Base-by-base conservation (phyloP, 768 basidiomycete species). In the Leccinum rimulosum region DNA sequence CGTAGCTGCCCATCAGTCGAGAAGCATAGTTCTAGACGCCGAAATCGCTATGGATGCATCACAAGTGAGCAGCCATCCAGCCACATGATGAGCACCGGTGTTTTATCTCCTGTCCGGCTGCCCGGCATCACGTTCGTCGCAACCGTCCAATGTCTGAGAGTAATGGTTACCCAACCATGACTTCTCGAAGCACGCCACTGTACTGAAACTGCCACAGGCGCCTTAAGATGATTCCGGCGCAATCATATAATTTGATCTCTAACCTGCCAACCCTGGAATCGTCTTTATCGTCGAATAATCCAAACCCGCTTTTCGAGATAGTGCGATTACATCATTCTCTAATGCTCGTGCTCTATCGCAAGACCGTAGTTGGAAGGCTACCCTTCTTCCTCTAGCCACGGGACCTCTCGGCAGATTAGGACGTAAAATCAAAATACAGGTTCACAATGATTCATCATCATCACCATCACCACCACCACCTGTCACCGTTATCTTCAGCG, bases 401-500 rank as follows among this genome's bases (percentile, higher is more conserved):
- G 43, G 59, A 47, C 43, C 22, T 27, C 15, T 38, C 17, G 15
- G 36, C 36, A 14, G 17, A 17, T 38, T 38, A 36, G 36, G 35
- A 36, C 15, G 36, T 38, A 38, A 36, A 2, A 36, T 15, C 6
- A 36, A 15, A 36, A 15, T 36, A 6, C 36, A 36, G 15, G 36
- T 15, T 36, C 36, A 36, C 35, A 36, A 15, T 14, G 12, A 15
- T 36, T 36, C 35, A 36, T 15, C 35, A 15, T 15, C 38, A 38
- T 22, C 22, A 22, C 22, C 22, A 22, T 22, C 22, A 22, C 17
- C 40, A 43, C 9, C 40, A 43, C 9, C n/a, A n/a, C 4, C n/a
- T 10, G n/a, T 43, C 40, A n/a, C 52, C 54, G 60, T 50, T 67
- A 68, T 68, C 67, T 58, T 51, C 52, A 48, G 61, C 66, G 58